phyloP scores from a whole-genome alignment of 257 asterid species.

The Dorcoceras hygrometricum region DNA sequence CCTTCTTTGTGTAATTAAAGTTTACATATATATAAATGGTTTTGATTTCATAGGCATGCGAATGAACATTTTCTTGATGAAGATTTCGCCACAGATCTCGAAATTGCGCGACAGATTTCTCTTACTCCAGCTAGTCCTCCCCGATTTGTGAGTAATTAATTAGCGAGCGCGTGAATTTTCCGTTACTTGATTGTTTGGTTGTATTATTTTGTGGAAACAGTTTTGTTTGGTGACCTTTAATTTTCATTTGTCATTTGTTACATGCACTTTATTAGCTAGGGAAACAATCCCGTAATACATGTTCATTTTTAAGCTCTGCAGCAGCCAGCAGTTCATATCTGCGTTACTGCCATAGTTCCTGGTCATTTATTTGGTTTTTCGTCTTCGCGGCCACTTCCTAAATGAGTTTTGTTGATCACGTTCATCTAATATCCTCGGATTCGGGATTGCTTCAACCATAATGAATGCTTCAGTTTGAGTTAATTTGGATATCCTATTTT shows the following conservation, averaged over 20 bases:
- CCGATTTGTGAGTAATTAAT: slow-evolving; percentile 26
- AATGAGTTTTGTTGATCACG: no score
- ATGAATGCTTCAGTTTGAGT: no score
- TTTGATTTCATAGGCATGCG: slow-evolving; percentile 36
- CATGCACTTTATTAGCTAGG: neutral
- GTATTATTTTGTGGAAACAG: neutral
- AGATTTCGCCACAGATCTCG: slow-evolving; percentile 42
- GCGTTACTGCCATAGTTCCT: no score
- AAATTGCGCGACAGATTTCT: slow-evolving; percentile 36
- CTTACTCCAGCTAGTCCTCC: slow-evolving; percentile 1
- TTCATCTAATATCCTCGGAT: no score
- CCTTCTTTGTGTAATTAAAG: slow-evolving; percentile 2
- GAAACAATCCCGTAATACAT: neutral
- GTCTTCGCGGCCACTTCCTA: no score
- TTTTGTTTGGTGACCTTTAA: neutral
- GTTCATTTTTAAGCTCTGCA: slow-evolving; percentile 2
- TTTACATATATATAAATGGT: neutral
- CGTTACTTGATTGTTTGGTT: neutral
- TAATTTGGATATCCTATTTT: no score
- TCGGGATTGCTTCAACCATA: no score
- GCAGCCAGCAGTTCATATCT: slow-evolving; percentile 1
- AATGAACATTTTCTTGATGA: slow-evolving; percentile 47
- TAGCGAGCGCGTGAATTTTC: neutral
- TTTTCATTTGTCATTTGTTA: neutral
- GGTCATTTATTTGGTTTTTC: no score